Evolutionary conservation across 2,329 filamentous ascomycete genomes (phyloP).

Genomic region (Scortechinia acanthostroma): DNA sequence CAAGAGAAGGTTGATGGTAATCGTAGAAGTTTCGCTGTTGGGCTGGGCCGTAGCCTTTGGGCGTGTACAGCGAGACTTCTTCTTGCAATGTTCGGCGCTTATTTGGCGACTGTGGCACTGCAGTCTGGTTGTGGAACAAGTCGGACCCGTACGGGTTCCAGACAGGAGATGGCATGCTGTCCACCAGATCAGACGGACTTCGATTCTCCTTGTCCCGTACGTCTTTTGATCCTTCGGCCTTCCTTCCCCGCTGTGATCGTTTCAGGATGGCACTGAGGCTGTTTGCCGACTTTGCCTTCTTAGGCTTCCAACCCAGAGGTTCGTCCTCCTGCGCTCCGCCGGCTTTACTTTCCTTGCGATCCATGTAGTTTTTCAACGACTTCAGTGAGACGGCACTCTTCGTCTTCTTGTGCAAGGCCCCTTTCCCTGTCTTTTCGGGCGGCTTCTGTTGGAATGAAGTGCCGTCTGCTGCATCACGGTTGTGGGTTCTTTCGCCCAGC

Average conservation of each 20-base stretch:
- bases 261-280: background rate
- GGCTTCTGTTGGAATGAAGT: background rate
- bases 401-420: background rate
- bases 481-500: background rate
- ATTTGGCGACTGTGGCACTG: background rate
- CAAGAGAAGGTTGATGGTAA: background rate
- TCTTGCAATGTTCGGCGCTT: background rate
- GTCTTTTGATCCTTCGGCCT: background rate
- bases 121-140: background rate
- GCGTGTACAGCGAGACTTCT: background rate
- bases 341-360: background rate
- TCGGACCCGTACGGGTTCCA: background rate
- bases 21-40: slow-evolving; percentile 2
- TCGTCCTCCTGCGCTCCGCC: background rate
- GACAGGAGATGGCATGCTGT: background rate
- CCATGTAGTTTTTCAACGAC: background rate
- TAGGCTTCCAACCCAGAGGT: background rate
- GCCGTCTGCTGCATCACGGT: background rate
- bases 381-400: background rate
- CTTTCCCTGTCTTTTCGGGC: background rate
- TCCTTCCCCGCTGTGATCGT: background rate
- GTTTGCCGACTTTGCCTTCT: slow-evolving; percentile 1
- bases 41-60: background rate
- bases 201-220: background rate
- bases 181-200: background rate